A percentile compares a stretch with the other conserved stretches of the same genome.
phyloP scores from a whole-genome alignment of 225 moss, liverwort and hornwort genomes.

The Marchantia polymorpha region DNA sequence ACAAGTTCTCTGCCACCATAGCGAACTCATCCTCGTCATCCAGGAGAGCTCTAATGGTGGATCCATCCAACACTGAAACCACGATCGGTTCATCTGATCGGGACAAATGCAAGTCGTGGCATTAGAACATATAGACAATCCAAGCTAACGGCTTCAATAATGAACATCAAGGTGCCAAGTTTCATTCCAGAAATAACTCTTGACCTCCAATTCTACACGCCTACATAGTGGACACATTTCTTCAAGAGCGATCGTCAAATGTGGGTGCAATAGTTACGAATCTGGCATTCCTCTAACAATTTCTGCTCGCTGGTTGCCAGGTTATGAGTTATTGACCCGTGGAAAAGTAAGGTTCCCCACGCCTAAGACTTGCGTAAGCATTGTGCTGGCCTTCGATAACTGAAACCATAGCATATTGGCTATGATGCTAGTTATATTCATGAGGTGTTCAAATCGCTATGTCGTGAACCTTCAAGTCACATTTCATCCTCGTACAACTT shows the following conservation, averaged over 20 bases:
- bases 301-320: neutral
- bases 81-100: slow-evolving; percentile 81
- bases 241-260: neutral
- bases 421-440: too few species aligned
- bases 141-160: neutral
- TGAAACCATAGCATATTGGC: too few species aligned
- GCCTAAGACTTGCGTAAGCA: too few species aligned
- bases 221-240: neutral
- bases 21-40: slow-evolving; percentile 98
- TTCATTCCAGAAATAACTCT: neutral
- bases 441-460: too few species aligned
- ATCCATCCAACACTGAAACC: slow-evolving; percentile 79
- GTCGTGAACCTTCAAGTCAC: too few species aligned
- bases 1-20: slow-evolving; percentile 82
- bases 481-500: too few species aligned
- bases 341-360: too few species aligned
- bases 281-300: too few species aligned
- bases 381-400: too few species aligned
- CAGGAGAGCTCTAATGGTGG: slow-evolving; percentile 69
- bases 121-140: neutral
- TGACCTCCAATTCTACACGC: neutral
- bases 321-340: neutral
- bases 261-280: neutral
- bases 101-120: slow-evolving; percentile 17
- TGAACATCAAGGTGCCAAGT: neutral